Evolutionary conservation across 306 rosid species (phyloP).

Genomic region (Abrus pulchellus): DNA sequence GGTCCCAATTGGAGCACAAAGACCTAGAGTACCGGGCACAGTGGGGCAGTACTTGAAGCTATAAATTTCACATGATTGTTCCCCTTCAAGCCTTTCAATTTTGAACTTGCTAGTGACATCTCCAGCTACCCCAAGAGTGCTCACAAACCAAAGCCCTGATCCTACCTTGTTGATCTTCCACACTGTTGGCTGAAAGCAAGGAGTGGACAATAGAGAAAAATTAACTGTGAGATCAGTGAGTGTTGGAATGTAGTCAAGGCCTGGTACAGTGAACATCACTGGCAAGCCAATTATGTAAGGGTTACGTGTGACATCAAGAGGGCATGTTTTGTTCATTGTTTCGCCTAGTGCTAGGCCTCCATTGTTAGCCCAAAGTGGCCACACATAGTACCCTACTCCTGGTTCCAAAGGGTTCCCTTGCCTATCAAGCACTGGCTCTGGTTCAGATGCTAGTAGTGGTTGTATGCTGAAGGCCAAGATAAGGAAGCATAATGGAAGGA

Average conservation of each 20-base stretch:
- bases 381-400: slow-evolving; percentile 47
- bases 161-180: slow-evolving; percentile 45
- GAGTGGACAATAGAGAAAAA: not conserved
- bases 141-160: slow-evolving; percentile 50
- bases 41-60: slow-evolving; percentile 53
- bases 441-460: not conserved
- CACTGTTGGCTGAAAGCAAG: slow-evolving; percentile 42
- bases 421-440: slow-evolving; percentile 49
- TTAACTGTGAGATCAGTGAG: slow-evolving; percentile 46
- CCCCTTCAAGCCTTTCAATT: slow-evolving; percentile 53
- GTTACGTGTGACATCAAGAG: slow-evolving; percentile 46
- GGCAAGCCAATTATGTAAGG: slow-evolving; percentile 32
- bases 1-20: slow-evolving; percentile 52
- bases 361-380: slow-evolving; percentile 48
- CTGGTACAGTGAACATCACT: slow-evolving; percentile 18
- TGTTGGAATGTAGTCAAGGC: slow-evolving; percentile 19
- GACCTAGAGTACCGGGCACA: slow-evolving; percentile 26
- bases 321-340: slow-evolving; percentile 51
- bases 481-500: slow-evolving; percentile 34
- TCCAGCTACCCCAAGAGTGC: slow-evolving; percentile 26
- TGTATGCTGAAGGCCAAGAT: slow-evolving; percentile 26
- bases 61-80: slow-evolving; percentile 51
- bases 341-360: slow-evolving; percentile 43
- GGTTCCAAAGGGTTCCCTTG: slow-evolving; percentile 26
- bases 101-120: slow-evolving; percentile 44